Base-by-base conservation (phyloP, 139 green algal genomes). In the Astrephomene gubernaculifera region DNA sequence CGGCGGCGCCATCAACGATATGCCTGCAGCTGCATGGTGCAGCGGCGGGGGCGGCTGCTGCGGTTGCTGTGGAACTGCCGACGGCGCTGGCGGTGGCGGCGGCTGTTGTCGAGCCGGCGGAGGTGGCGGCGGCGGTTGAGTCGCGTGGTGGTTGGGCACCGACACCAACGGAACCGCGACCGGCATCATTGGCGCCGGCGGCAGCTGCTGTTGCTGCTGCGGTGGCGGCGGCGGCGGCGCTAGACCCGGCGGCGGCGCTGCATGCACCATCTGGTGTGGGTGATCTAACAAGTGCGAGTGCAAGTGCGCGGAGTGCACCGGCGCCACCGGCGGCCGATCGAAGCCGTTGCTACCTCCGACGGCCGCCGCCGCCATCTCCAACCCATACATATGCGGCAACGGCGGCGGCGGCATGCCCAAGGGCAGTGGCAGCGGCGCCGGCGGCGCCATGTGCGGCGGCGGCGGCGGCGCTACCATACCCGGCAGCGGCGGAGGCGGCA, bases 241-340 rank as follows among this genome's bases (percentile, higher is more conserved):
- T 17, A n/a, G 10, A 8, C 25, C 22, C 52, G 73, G 19, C 73
- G n/a, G 19, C 36, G 31, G 35, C 33, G 35, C 45, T 21, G 29
- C n/a, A 22, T 35, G 53, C 53, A 70, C 27, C 19, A 78, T 57
- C 43, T 61, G 43, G 25, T 24, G 33, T 8, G 43, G 70, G 31
- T 78, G 70, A 22, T 78, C 70, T 43, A 78, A 27, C 43, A 78
- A n/a, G 29, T 78, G 70, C 70, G 70, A 78, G 43, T 63, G 70
- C 33, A 78, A 29, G 25, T 78, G 70, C 25, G 70, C 49, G 12
- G 49, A 39, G 33, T 72, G 65, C 44, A 33, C 68, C 25, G 68
- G 68, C 68, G 68, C 68, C 25, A 39, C 38, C 68, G 68, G 38
- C 38, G 53, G 68, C 68, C 68, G 38, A 36, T 75, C 68, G 27